phyloP scores from a whole-genome alignment of 768 basidiomycete species.

The Daedalea quercina region DNA sequence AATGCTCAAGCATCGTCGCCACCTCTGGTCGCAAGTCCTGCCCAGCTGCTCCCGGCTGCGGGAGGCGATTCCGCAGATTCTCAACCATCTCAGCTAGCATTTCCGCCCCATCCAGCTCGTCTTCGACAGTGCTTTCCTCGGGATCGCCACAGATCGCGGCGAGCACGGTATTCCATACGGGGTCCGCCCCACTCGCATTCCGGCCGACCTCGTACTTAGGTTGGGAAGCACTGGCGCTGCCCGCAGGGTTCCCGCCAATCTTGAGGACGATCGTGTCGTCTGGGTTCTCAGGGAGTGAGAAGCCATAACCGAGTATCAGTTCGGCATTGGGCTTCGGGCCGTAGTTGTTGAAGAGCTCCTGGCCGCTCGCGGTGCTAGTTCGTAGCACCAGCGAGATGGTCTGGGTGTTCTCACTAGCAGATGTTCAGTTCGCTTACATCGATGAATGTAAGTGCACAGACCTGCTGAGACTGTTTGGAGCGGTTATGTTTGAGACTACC shows the following conservation, averaged over 20 bases:
- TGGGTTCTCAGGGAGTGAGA: conserved; percentile 70
- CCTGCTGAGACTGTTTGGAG: background rate
- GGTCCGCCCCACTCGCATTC: conserved; percentile 43
- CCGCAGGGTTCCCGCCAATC: conserved; percentile 42
- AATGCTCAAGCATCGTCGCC: conserved; percentile 55
- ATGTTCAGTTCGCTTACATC: background rate
- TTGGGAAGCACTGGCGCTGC: conserved; percentile 12
- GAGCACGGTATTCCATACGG: conserved; percentile 52
- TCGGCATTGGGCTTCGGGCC: conserved; percentile 88
- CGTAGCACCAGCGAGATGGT: conserved; percentile 61
- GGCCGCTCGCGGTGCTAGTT: conserved; percentile 28
- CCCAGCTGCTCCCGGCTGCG: conserved; percentile 18
- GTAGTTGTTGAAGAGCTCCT: conserved; percentile 86
- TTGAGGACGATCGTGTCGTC: conserved; percentile 84
- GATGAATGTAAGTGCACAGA: background rate
- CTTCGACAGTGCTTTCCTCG: conserved; percentile 34
- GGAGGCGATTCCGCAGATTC: conserved; percentile 42
- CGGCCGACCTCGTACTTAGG: conserved; percentile 61
- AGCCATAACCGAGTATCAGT: conserved; percentile 89
- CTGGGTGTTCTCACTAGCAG: conserved; percentile 16
- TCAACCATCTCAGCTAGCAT: conserved; percentile 63
- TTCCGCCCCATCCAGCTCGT: conserved; percentile 62
- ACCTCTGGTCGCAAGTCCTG: conserved; percentile 47
- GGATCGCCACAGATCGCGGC: conserved; percentile 24
- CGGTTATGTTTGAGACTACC: conserved; percentile 38